A percentile compares a stretch with the other conserved stretches of the same genome.
Evolutionary conservation across 345 rosid species (phyloP).

Genomic region (Eucalyptus sp.): DNA sequence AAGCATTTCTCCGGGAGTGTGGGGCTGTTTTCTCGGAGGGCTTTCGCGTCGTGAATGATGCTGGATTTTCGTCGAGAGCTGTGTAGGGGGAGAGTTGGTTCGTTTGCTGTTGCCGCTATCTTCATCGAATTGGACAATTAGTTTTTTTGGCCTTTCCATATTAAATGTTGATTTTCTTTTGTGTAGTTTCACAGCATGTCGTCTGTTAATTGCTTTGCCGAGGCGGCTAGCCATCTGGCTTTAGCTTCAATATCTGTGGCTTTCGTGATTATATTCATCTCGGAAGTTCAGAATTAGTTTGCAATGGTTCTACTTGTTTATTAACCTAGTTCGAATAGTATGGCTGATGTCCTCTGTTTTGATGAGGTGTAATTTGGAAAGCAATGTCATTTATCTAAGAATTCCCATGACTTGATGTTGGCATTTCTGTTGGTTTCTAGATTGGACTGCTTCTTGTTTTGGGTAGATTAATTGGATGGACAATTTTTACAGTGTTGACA

Average conservation of each 20-base stretch:
- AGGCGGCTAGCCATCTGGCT: fast-evolving
- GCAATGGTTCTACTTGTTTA: not conserved
- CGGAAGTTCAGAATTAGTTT: not conserved
- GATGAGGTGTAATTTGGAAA: not conserved
- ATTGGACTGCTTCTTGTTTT: no score
- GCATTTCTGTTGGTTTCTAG: no score
- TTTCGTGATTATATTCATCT: not conserved
- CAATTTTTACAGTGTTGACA: no score
- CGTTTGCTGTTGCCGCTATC: not conserved
- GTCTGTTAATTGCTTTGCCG: not conserved
- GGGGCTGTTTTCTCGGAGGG: not conserved
- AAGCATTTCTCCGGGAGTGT: not conserved
- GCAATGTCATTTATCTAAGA: not conserved
- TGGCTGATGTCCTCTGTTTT: not conserved
- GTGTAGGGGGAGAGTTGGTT: not conserved
- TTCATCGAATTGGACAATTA: not conserved
- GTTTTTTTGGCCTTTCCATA: fast-evolving
- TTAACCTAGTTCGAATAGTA: not conserved
- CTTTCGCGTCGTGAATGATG: not conserved
- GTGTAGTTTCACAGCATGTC: not conserved
- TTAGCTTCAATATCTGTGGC: not conserved
- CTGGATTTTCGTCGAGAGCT: not conserved
- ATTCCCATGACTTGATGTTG: not conserved
- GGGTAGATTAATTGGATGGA: no score
- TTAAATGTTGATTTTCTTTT: not conserved